Evolutionary conservation across 106 monocot species (phyloP), one percentile per base, ranked within the genome.

Genomic region (Amphibolis antarctica): DNA sequence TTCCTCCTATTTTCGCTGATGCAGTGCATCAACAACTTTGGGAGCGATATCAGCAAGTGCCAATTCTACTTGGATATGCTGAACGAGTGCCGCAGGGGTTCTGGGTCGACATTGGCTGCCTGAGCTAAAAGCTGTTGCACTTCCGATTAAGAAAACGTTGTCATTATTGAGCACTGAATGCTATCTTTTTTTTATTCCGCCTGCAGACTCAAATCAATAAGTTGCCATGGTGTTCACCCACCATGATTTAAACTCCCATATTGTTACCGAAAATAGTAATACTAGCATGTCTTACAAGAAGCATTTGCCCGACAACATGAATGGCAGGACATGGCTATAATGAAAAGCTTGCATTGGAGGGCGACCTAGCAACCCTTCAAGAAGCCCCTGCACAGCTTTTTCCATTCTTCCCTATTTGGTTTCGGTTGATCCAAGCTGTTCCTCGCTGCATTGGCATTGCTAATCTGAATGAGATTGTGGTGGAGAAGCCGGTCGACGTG

Each of bases 11-110:
- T 17, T 24, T 25, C 59, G 55, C 21, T 64, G 7, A 36, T 75
- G 69, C 79, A 93, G 93, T 89, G 93, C 59, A 71, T 93, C 62
- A 86, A 86, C 74, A 77, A 75, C 63, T 75, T 72, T 61, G 85
- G 88, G 15, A 83, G 80, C 17, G 93, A 88, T 36, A 88, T 93
- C 74, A 83, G 81, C 71, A 88, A 71, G 62, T 93, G 93, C 81
- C 93, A 93, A 65, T 93, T 93, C 63, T 93, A 89, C 50, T 67
- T 93, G 76, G 88, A 88, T 65, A 86, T 89, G 93, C 66, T 93
- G 61, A 93, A 76, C 50, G 85, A 93, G 55, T 93, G 93, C 75
- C 83, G 93, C 64, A 76, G 85, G 11, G 72, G 77, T 9, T 66
- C 78, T 66, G 74, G 66, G 14, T 71, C 59, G n/a, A 52, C 52